phyloP scores from a whole-genome alignment of 345 rosid species.

The Lenwebbia sp. region DNA sequence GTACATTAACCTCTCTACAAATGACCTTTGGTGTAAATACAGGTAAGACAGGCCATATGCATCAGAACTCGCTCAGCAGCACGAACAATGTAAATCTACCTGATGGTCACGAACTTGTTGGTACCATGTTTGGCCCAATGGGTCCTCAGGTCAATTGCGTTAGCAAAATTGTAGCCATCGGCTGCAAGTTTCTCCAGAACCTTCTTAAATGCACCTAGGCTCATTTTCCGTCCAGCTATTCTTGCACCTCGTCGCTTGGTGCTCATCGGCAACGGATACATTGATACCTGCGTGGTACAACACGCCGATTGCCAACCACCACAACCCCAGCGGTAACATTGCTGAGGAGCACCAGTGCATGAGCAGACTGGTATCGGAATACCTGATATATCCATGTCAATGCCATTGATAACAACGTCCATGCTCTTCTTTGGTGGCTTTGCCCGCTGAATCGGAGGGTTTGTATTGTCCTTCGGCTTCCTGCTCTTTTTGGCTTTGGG shows the following conservation, averaged over 20 bases:
- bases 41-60: slow-evolving; percentile 28
- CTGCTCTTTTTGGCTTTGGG: slow-evolving; percentile 72
- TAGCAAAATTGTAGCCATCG: slow-evolving; percentile 71
- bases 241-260: slow-evolving; percentile 92
- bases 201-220: slow-evolving; percentile 96
- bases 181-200: slow-evolving; percentile 91
- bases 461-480: slow-evolving; percentile 58
- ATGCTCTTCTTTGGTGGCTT: slow-evolving; percentile 77
- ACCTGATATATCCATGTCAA: slow-evolving; percentile 77
- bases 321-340: slow-evolving; percentile 97
- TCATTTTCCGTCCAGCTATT: slow-evolving; percentile 98
- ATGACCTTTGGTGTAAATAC: slow-evolving; percentile 33
- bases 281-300: slow-evolving; percentile 80
- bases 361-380: slow-evolving; percentile 90
- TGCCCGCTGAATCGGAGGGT: slow-evolving; percentile 31
- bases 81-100: slow-evolving; percentile 35
- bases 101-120: slow-evolving; percentile 97
- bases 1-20: slow-evolving; percentile 18
- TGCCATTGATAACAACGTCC: slow-evolving; percentile 76
- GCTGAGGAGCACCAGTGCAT: slow-evolving; percentile 90
- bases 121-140: slow-evolving; percentile 99
- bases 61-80: slow-evolving; percentile 2
- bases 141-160: slow-evolving; percentile 76
- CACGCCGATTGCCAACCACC: slow-evolving; percentile 99
- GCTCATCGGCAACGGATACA: slow-evolving; percentile 95